A percentile compares a stretch with the other conserved stretches of the same genome.
phyloP scores from a whole-genome alignment of 2,329 filamentous ascomycete genomes.

The Colletotrichum sp. region DNA sequence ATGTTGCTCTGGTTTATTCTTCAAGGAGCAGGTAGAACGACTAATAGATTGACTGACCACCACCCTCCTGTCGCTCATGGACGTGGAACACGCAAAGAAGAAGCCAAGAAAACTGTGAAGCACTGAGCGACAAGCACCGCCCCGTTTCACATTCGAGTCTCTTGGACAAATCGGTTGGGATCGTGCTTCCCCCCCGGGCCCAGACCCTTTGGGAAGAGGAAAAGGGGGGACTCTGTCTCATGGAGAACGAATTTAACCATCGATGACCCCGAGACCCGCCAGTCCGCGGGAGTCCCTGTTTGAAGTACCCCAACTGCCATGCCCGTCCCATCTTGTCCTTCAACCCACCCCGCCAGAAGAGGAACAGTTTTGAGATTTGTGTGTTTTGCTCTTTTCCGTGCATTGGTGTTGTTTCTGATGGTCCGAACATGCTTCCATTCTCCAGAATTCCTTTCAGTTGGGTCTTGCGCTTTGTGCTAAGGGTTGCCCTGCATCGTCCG shows the following conservation, averaged over 20 bases:
- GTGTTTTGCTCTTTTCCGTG: neutral
- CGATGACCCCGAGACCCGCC: neutral
- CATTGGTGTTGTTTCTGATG: neutral
- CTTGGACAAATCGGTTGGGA: constrained; percentile 11
- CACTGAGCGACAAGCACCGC: constrained; percentile 5
- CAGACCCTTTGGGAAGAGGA: neutral
- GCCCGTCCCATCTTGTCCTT: neutral
- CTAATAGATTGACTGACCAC: neutral
- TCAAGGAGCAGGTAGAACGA: neutral
- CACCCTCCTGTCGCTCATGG: neutral
- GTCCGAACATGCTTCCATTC: constrained; percentile 8
- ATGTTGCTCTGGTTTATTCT: neutral
- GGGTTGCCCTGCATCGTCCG: neutral
- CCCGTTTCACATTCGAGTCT: constrained; percentile 4
- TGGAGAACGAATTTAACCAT: neutral
- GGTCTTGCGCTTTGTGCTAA: neutral
- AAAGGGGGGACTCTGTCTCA: constrained; percentile 4
- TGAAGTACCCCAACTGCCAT: neutral
- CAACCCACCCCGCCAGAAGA: neutral
- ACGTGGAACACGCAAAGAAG: neutral
- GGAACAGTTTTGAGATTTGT: neutral
- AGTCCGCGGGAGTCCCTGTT: neutral
- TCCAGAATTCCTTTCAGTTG: neutral
- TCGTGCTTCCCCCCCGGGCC: neutral
- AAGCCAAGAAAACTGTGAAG: neutral